These are phyloP conservation scores for Xenosphaeropsis pyriputrescens DNA, from an alignment of 2,329 filamentous ascomycete genomes.

Conservation along the genomic window DNA sequence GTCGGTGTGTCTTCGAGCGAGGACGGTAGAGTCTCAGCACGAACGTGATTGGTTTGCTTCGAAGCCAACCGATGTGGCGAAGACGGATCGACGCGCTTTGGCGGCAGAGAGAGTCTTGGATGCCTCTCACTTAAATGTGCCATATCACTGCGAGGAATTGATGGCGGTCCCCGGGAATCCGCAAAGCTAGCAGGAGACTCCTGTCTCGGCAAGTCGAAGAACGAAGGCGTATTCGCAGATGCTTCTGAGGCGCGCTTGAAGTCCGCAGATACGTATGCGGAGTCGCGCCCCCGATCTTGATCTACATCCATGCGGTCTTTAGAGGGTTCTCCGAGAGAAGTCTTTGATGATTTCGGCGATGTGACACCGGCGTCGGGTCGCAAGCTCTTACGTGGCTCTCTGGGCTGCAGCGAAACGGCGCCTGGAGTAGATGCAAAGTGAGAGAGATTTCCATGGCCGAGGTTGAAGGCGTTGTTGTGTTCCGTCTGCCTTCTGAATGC, in stretches of 20 bases:
- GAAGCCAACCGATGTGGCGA: slow-evolving; percentile 16
- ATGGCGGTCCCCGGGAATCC: slow-evolving; percentile 12
- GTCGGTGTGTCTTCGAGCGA: slow-evolving; percentile 29
- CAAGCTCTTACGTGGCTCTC: slow-evolving; percentile 9
- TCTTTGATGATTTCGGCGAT: slow-evolving; percentile 4
- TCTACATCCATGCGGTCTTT: slow-evolving; percentile 26
- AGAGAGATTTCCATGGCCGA: slow-evolving; percentile 25
- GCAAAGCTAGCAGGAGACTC: slow-evolving; percentile 30
- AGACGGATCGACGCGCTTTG: slow-evolving; percentile 28
- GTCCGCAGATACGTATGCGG: slow-evolving; percentile 34
- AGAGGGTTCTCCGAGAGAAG: slow-evolving; percentile 6
- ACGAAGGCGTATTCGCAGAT: slow-evolving; percentile 11
- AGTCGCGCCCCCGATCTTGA: slow-evolving; percentile 28
- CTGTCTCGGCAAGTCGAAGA: slow-evolving; percentile 27
- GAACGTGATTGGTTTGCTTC: slow-evolving; percentile 10
- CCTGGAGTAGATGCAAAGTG: slow-evolving; percentile 26
- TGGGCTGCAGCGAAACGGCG: slow-evolving; percentile 5
- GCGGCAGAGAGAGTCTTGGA: slow-evolving; percentile 37
- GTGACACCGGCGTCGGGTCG: slow-evolving; percentile 4
- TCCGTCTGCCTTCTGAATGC: slow-evolving; percentile 65
- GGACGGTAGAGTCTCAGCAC: slow-evolving; percentile 38
- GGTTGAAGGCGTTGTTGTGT: slow-evolving; percentile 36
- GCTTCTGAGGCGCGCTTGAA: slow-evolving; percentile 26
- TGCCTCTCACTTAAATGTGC: slow-evolving; percentile 31
- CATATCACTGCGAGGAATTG: slow-evolving; percentile 9